Conservation (phyloP, 2,329 filamentous ascomycete genomes). For the Fusarium domesticum region DNA sequence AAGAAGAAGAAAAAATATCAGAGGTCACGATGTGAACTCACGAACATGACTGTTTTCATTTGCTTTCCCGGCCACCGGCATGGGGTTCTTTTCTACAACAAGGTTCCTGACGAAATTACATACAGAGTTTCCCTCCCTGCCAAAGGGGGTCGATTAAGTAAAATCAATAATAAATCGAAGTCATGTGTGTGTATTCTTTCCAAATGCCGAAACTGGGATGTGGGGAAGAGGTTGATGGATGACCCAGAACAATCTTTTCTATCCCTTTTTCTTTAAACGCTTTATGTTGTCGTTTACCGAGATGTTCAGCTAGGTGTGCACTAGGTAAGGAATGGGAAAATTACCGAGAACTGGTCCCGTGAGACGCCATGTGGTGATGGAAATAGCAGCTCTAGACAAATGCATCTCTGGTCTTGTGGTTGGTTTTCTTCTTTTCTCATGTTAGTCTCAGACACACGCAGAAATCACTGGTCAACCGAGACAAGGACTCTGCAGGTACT, state of each 20-base stretch:
- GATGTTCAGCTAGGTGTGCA: conserved; percentile 1
- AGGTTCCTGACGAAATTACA: too few species aligned
- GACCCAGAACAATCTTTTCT: neutral
- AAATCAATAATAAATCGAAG: too few species aligned
- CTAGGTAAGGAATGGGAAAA: conserved; percentile 6
- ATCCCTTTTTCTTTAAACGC: neutral
- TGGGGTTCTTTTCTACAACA: too few species aligned
- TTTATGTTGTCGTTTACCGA: neutral
- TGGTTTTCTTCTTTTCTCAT: neutral
- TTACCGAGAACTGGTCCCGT: conserved; percentile 15
- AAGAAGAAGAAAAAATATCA: neutral
- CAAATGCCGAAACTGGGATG: too few species aligned
- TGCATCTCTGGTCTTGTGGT: conserved; percentile 3
- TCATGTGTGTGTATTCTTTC: too few species aligned
- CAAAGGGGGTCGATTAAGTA: neutral
- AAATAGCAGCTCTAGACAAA: conserved; percentile 17
- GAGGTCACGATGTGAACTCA: conserved; percentile 7
- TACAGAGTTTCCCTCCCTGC: too few species aligned
- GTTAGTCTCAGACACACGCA: conserved; percentile 6
- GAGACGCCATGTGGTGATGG: conserved; percentile 24
- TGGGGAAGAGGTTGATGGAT: too few species aligned
- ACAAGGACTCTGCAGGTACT: neutral
- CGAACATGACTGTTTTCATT: neutral
- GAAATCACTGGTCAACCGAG: too few species aligned
- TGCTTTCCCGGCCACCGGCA: neutral